These are phyloP conservation scores for Arthrobotrys megalospora DNA, from an alignment of 2,329 filamentous ascomycete genomes.

Conservation along the genomic window DNA sequence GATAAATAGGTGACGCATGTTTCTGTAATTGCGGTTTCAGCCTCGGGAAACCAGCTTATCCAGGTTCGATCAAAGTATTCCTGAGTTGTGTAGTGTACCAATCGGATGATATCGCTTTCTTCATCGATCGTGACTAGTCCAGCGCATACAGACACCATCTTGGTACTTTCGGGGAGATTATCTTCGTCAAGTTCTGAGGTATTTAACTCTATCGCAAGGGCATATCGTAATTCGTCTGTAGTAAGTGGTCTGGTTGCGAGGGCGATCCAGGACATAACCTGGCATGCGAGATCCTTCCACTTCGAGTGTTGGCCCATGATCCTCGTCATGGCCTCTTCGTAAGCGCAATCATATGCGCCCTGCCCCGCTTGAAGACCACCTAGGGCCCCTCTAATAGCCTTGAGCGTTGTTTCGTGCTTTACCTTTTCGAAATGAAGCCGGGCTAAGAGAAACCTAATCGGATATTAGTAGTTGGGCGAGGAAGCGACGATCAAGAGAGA, in stretches of 20 bases:
- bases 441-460: slow-evolving; percentile 68
- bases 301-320: slow-evolving; percentile 1
- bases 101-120: slow-evolving; percentile 62
- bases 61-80: slow-evolving; percentile 63
- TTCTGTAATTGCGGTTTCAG: background rate
- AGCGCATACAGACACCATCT: slow-evolving; percentile 61
- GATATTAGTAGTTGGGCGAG: background rate
- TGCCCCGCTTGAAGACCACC: slow-evolving; percentile 65
- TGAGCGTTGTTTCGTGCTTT: slow-evolving; percentile 65
- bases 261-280: slow-evolving; percentile 32
- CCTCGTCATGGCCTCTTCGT: slow-evolving; percentile 27
- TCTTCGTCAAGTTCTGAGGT: background rate
- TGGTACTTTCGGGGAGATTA: background rate
- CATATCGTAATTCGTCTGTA: slow-evolving; percentile 21
- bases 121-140: slow-evolving; percentile 65
- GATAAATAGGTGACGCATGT: slow-evolving; percentile 24
- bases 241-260: slow-evolving; percentile 27
- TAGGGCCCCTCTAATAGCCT: slow-evolving; percentile 66
- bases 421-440: slow-evolving; percentile 67
- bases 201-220: slow-evolving; percentile 26
- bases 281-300: background rate
- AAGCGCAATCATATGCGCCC: slow-evolving; percentile 5
- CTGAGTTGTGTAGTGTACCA: slow-evolving; percentile 65
- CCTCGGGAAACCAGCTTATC: background rate
- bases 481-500: too few species aligned